A percentile compares a stretch with the other conserved stretches of the same genome.
phyloP scores from a whole-genome alignment of 169 alveolate genomes.

The Besnoitia besnoiti region DNA sequence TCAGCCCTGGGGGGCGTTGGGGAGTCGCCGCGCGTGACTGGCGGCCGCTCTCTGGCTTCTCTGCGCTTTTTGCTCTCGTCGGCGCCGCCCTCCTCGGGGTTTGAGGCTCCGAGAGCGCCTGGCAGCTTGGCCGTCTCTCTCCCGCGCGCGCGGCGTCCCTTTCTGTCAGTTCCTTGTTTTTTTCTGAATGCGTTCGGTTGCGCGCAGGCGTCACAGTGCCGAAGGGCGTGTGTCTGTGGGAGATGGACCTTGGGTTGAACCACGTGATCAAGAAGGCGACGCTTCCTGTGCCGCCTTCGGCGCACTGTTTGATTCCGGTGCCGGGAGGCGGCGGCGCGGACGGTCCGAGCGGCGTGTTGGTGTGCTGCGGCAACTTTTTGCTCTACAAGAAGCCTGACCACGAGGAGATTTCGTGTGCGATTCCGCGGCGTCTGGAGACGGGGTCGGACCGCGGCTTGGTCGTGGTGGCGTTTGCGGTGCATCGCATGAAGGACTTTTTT shows the following conservation, averaged over 20 bases:
- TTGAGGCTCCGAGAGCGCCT: background rate
- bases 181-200: background rate
- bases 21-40: no score
- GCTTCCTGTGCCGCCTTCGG: slow-evolving; percentile 63
- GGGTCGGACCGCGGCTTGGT: slow-evolving; percentile 85
- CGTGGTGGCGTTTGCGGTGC: slow-evolving; percentile 89
- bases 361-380: slow-evolving; percentile 95
- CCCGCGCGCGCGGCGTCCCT: slow-evolving; percentile 17
- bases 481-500: slow-evolving; percentile 92
- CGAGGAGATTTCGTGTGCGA: slow-evolving; percentile 90
- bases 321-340: slow-evolving; percentile 83
- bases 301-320: slow-evolving; percentile 63
- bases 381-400: slow-evolving; percentile 93
- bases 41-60: background rate
- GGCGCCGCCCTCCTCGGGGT: background rate
- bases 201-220: slow-evolving; percentile 25
- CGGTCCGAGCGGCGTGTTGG: slow-evolving; percentile 98
- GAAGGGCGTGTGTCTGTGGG: slow-evolving; percentile 90
- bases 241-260: slow-evolving; percentile 99
- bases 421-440: slow-evolving; percentile 94
- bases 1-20: background rate
- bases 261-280: slow-evolving; percentile 94
- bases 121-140: background rate
- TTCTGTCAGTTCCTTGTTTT: background rate
- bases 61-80: background rate